Percentiles rank a stretch among this genome's conserved stretches.
Conservation (phyloP, 1,284 basidiomycete species). For the Irpex sp. region DNA sequence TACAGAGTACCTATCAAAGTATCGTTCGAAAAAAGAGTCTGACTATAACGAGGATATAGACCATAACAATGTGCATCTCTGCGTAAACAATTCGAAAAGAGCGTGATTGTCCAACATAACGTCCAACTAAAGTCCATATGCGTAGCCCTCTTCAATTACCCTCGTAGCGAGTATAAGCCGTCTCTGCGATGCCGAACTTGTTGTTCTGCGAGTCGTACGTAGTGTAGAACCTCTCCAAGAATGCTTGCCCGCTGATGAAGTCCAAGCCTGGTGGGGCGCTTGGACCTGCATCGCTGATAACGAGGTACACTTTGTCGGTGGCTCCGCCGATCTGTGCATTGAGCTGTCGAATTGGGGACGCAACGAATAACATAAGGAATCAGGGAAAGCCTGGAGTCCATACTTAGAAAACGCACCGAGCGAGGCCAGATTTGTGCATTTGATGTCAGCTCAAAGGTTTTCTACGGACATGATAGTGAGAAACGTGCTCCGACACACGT, state of each 20-base stretch:
- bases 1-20: no score
- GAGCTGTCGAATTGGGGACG: conserved; percentile 7
- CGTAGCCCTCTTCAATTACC: background rate
- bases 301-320: conserved; percentile 22
- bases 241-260: conserved; percentile 30
- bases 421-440: conserved; percentile 54
- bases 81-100: no score
- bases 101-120: no score
- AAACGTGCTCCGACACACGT: background rate
- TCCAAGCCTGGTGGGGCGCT: conserved; percentile 20
- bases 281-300: conserved; percentile 20
- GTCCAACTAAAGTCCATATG: no score
- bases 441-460: conserved; percentile 39
- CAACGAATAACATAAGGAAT: background rate
- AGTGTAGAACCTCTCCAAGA: conserved; percentile 58
- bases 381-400: background rate
- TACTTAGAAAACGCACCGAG: conserved; percentile 27
- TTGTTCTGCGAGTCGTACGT: conserved; percentile 55
- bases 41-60: no score
- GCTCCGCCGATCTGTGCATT: conserved; percentile 25
- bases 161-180: background rate
- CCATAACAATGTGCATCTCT: no score
- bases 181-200: conserved; percentile 37
- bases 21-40: no score
- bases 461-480: conserved; percentile 8